These are phyloP conservation scores for Neofusicoccum umdonicola DNA, from an alignment of 2,329 filamentous ascomycete genomes.

Conservation along the genomic window DNA sequence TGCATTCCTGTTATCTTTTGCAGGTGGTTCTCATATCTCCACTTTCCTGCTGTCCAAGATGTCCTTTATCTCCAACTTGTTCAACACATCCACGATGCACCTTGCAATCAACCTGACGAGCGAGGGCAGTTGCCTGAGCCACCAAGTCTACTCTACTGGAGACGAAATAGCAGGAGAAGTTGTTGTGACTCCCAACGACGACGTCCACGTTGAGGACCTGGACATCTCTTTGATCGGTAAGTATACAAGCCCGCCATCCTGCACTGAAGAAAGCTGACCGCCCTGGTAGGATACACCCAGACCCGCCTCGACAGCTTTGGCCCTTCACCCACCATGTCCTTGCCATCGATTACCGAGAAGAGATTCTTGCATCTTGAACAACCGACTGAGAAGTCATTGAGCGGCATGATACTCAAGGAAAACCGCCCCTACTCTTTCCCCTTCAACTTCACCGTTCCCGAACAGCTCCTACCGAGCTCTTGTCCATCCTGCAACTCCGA, in stretches of 20 bases:
- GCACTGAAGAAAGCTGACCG: not conserved
- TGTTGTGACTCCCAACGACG: not conserved
- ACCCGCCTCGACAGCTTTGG: not conserved
- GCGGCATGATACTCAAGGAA: not conserved
- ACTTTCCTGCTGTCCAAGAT: not conserved
- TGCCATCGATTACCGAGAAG: not conserved
- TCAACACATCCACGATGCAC: not conserved
- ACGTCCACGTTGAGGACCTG: not conserved
- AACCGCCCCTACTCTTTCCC: not conserved
- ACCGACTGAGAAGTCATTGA: not conserved
- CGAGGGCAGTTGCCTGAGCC: not conserved
- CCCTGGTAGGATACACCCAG: not conserved
- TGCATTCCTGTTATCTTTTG: no score
- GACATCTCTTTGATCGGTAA: not conserved
- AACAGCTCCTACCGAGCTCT: not conserved
- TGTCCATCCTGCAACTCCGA: not conserved
- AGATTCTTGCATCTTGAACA: not conserved
- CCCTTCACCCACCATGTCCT: not conserved
- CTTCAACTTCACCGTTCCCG: not conserved
- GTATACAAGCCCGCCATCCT: not conserved
- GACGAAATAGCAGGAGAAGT: not conserved
- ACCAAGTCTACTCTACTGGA: not conserved
- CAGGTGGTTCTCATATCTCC: not conserved
- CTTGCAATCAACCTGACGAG: not conserved
- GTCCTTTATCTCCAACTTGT: not conserved